Base-by-base conservation (phyloP, 768 basidiomycete genomes). In the Rhodotorula diobovata region DNA sequence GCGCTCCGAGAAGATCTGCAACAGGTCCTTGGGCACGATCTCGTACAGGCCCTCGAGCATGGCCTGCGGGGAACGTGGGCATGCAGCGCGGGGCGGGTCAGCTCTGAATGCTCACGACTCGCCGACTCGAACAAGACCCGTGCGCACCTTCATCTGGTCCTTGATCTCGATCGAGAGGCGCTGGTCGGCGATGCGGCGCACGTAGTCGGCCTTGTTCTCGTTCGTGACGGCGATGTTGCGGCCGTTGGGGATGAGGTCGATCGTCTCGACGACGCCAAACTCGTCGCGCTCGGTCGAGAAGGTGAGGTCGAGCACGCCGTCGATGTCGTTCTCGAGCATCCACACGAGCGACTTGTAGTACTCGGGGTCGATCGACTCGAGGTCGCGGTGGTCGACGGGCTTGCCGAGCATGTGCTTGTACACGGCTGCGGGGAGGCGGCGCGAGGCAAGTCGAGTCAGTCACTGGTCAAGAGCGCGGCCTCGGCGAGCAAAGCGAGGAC, bases 301-400 rank as follows among this genome's bases (percentile, higher is more conserved):
- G 23, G 88, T 96, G 69, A 97, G 84, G 71, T 99, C 92, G 74
- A 94, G 80, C 30, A 85, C 82, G 32, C 88, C 90, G 12, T 91
- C 79, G 67, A 82, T 82, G 77, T 96, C 93, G 80, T 99, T 98
- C 78, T 98, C 94, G 73, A 97, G 82, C 80, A 99, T 98, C 96
- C 96, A 99, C 78, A 90, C 90, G 20, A 99, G 83, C 0, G 93
- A 95, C 75, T 95, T 97, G 84, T 97, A 97, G 80, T 98, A 98
- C 81, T 95, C 93, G 0, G 94, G 94, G 81, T 98, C 94, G 53
- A 97, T 90, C 88, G 91, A 95, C 81, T 98, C 94, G 32, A 98
- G 90, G 79, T 98, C 95, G 72, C 87, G 86, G 81, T 97, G 92
- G 80, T 98, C 94, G 68, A 98, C 93, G 15, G 87, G 92, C 79